Conservation (phyloP, 805 yeast genomes). For the Scheffersomyces amazonensis region DNA sequence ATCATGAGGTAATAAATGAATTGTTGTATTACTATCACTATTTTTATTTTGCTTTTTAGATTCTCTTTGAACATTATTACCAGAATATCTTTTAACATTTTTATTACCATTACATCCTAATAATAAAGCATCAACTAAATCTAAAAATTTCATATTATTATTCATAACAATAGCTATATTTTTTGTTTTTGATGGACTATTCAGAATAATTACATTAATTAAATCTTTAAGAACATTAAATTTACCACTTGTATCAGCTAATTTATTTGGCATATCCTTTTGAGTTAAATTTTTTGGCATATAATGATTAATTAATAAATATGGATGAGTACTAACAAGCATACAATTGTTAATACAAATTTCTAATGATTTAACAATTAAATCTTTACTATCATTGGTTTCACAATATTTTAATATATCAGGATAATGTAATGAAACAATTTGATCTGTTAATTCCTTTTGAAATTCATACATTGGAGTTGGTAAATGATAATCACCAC, state of each 20-base stretch:
- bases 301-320: slow-evolving; percentile 75
- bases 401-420: slow-evolving; percentile 88
- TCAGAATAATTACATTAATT: slow-evolving; percentile 48
- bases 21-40: slow-evolving; percentile 8
- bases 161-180: slow-evolving; percentile 70
- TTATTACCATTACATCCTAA: slow-evolving; percentile 51
- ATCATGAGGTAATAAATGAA: slow-evolving; percentile 47
- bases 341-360: slow-evolving; percentile 75
- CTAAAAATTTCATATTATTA: slow-evolving; percentile 62
- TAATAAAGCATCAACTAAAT: slow-evolving; percentile 68
- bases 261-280: slow-evolving; percentile 66
- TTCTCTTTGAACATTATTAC: slow-evolving; percentile 55
- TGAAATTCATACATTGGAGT: slow-evolving; percentile 86
- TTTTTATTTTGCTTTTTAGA: slow-evolving; percentile 12
- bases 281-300: slow-evolving; percentile 76
- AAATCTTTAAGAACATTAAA: slow-evolving; percentile 69
- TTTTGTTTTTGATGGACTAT: slow-evolving; percentile 30
- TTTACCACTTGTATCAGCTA: slow-evolving; percentile 81
- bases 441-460: slow-evolving; percentile 85
- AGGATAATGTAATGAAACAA: slow-evolving; percentile 85
- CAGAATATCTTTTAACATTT: slow-evolving; percentile 57
- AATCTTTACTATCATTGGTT: slow-evolving; percentile 44
- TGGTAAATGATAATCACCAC: slow-evolving; percentile 72
- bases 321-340: slow-evolving; percentile 86
- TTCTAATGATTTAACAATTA: slow-evolving; percentile 71